Base-by-base conservation (phyloP, 345 rosid species). In the Brassica carinata region DNA sequence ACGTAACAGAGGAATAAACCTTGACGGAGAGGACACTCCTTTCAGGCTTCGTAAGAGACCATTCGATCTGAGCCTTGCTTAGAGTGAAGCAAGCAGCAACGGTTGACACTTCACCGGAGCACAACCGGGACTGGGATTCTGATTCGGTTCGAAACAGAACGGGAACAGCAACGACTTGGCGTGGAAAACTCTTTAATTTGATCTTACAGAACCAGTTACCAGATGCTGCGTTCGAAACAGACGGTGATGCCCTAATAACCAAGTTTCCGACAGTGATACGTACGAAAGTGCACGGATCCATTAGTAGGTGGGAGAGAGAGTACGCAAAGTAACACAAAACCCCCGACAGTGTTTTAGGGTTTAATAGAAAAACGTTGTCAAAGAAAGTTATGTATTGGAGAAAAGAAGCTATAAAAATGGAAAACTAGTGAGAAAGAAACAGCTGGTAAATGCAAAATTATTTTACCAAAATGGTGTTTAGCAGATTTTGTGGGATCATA, bases 281-380 rank as follows among this genome's bases (percentile, higher is more conserved):
- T n/a, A 87, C 85, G 83, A 88, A 91, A 7, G 94, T 85, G 86
- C 98, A 94, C 72, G 98, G 98, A 91, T 94, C 98, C 98, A 94
- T 93, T 70, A 87, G 26, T 69, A 87, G 93, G 77, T 31, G 48
- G 53, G 51, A 30, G 66, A 9, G 29, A 66, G 26, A 18, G 27
- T 58, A 58, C 65, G n/a, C 23, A 13, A 63, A 29, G 29, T 64
- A 8, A 63, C 7, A 14, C 58, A 51, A 51, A 51, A 14, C 58
- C 18, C 17, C 18, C 17, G 58, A 51, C 58, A 51, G 58, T 51
- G 58, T 45, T 9, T 64, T 74, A 73, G 81, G 77, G 81, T 78
- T 78, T 78, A 8, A 64, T 67, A 80, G 75, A 67, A 51, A 62
- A 67, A 7, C 58, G 69, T 57, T 63, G 67, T 63, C 5, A 66